Percentiles rank a stretch among this genome's conserved stretches.
Conservation (phyloP, 345 rosid species). For the Punica granatum region DNA sequence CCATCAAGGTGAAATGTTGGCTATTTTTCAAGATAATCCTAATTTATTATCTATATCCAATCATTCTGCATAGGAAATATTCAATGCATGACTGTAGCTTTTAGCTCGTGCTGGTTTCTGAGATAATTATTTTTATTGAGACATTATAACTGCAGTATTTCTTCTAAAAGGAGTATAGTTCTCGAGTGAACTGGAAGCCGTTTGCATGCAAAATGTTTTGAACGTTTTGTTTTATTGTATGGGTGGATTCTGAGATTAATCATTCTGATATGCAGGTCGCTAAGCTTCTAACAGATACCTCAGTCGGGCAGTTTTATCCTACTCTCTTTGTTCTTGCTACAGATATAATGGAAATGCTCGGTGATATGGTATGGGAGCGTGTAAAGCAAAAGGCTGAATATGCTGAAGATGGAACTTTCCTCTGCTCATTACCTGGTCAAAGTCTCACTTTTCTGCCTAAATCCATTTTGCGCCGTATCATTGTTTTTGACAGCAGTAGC, state of each 20-base stretch:
- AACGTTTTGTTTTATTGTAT: neutral
- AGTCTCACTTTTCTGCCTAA: neutral
- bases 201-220: conserved; percentile 3
- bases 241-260: neutral
- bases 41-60: neutral
- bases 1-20: conserved; percentile 56
- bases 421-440: conserved; percentile 52
- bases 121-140: neutral
- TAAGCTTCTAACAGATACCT: conserved; percentile 86
- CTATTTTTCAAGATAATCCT: neutral
- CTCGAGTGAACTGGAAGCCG: neutral
- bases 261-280: conserved; percentile 51
- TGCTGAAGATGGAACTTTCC: conserved; percentile 48
- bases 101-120: neutral
- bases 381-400: conserved; percentile 73
- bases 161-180: neutral
- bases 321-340: conserved; percentile 77
- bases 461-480: neutral
- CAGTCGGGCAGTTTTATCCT: conserved; percentile 84
- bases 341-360: conserved; percentile 81
- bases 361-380: conserved; percentile 91
- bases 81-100: neutral
- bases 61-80: neutral
- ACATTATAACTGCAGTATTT: neutral
- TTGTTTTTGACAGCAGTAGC: neutral